These are phyloP conservation scores for Phaeophleospora eucalypticola DNA, from an alignment of 2,329 filamentous ascomycete species.

Conservation along the genomic window DNA sequence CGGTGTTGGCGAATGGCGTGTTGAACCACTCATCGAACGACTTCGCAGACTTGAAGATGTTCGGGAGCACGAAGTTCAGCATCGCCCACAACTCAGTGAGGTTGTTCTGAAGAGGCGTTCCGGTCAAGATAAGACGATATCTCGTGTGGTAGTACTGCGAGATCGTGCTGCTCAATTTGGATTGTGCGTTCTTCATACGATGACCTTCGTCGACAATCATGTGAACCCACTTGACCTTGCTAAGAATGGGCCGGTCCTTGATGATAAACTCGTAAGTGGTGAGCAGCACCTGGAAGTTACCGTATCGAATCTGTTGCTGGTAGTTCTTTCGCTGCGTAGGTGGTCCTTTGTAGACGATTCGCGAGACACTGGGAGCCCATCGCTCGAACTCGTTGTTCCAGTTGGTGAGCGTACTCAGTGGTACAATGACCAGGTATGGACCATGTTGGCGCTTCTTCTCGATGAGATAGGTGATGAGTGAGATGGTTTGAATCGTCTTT, in stretches of 20 bases:
- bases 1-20: constrained; percentile 96
- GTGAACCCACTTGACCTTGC: constrained; percentile 99
- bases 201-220: constrained; percentile 99
- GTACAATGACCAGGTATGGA: constrained; percentile 94
- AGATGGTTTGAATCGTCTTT: constrained; percentile 99
- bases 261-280: constrained; percentile 99
- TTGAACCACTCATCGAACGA: constrained; percentile 99
- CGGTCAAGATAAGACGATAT: constrained; percentile 93
- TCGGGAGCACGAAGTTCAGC: constrained; percentile 96
- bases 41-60: constrained; percentile 98
- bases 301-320: constrained; percentile 89
- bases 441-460: constrained; percentile 90
- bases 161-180: constrained; percentile 91
- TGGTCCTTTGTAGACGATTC: constrained; percentile 95
- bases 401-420: constrained; percentile 93
- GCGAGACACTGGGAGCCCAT: constrained; percentile 83
- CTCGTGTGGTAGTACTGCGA: constrained; percentile 92
- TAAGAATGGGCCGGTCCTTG: constrained; percentile 90
- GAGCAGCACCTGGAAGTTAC: constrained; percentile 90
- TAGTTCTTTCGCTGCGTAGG: constrained; percentile 83
- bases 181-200: constrained; percentile 98
- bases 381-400: constrained; percentile 99
- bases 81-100: constrained; percentile 93
- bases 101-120: constrained; percentile 96
- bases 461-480: constrained; percentile 93